These are phyloP conservation scores for Stephania yunnanensis DNA, from an alignment of 164 flowering plant genomes.

Conservation along the genomic window DNA sequence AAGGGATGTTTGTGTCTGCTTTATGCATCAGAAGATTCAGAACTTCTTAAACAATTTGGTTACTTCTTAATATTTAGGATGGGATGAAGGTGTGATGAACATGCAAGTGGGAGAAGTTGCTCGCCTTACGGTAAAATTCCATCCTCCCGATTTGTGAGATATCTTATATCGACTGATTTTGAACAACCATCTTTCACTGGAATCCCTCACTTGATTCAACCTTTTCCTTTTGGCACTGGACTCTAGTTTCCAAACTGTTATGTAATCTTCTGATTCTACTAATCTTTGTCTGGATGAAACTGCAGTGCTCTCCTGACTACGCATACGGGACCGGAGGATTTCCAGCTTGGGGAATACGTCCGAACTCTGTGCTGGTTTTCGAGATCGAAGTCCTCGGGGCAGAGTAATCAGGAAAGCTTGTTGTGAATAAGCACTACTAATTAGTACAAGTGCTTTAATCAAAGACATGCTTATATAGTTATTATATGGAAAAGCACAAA, in stretches of 20 bases:
- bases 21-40: neutral
- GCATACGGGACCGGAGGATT: slow-evolving; percentile 83
- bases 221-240: too few species aligned
- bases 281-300: slow-evolving; percentile 16
- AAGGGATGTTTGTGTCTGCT: neutral
- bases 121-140: slow-evolving; percentile 55
- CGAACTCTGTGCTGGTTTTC: slow-evolving; percentile 71
- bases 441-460: neutral
- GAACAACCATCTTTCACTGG: neutral
- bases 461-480: neutral
- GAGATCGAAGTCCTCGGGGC: slow-evolving; percentile 74
- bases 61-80: slow-evolving; percentile 42
- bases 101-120: slow-evolving; percentile 98
- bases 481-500: too few species aligned
- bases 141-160: neutral
- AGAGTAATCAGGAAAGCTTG: neutral
- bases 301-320: slow-evolving; percentile 92
- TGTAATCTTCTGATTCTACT: too few species aligned
- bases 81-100: slow-evolving; percentile 98
- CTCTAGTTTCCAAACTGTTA: too few species aligned
- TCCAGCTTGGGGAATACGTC: slow-evolving; percentile 88
- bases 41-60: neutral
- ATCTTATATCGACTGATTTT: neutral
- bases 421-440: neutral
- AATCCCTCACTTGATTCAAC: neutral